Conservation (phyloP, 768 basidiomycete species). For the Naematelia encephala region DNA sequence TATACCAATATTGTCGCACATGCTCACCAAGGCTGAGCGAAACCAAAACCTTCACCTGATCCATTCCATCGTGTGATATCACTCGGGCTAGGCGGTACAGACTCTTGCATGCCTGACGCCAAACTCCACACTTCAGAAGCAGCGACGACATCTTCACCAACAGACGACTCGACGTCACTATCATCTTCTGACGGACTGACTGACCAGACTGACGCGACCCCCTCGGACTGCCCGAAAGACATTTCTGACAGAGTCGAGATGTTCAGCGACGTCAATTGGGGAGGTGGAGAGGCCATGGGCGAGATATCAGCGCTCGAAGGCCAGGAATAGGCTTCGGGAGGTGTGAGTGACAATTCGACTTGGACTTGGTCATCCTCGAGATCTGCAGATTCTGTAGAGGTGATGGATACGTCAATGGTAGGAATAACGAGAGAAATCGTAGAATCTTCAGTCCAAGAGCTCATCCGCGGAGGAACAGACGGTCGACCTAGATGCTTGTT, state of each 20-base stretch:
- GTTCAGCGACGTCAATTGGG: slow-evolving; percentile 4
- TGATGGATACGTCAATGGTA: background rate
- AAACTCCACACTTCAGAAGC: slow-evolving; percentile 12
- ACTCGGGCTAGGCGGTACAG: background rate
- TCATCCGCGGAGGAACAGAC: background rate
- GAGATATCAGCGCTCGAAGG: slow-evolving; percentile 6
- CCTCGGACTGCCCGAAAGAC: slow-evolving; percentile 2
- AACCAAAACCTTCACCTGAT: slow-evolving; percentile 32
- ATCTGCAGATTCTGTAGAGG: background rate
- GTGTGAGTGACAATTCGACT: background rate
- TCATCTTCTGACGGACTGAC: slow-evolving; percentile 28
- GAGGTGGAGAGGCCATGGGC: background rate
- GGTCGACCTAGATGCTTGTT: slow-evolving; percentile 1
- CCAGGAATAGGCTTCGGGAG: slow-evolving; percentile 4
- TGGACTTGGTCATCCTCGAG: background rate
- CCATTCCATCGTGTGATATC: slow-evolving; percentile 25
- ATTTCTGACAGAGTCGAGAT: slow-evolving; percentile 4
- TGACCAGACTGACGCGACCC: slow-evolving; percentile 11
- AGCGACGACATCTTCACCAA: slow-evolving; percentile 4
- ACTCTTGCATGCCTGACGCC: background rate
- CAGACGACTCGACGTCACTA: slow-evolving; percentile 32
- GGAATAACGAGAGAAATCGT: background rate
- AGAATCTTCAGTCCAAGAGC: background rate
- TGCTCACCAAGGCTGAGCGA: slow-evolving; percentile 32
- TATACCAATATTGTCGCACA: slow-evolving; percentile 2